phyloP scores from a whole-genome alignment of 1,139 yeast species.

The Geotrichum aggregatum region DNA sequence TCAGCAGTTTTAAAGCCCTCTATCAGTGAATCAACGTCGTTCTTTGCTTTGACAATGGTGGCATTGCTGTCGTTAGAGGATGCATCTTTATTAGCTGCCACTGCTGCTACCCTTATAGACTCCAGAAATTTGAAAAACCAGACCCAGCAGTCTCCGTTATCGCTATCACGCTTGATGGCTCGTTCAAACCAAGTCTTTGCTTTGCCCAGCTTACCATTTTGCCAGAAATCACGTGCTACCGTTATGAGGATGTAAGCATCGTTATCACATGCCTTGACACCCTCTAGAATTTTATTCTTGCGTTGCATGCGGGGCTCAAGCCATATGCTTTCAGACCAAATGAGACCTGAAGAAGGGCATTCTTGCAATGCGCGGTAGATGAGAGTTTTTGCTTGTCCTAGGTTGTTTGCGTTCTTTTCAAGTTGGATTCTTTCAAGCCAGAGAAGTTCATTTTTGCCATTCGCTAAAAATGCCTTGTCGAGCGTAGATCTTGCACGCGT shows the following conservation, averaged over 20 bases:
- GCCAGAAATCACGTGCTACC: slow-evolving; percentile 68
- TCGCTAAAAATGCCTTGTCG: slow-evolving; percentile 60
- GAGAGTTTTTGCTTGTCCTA: slow-evolving; percentile 52
- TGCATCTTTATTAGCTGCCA: too few species aligned
- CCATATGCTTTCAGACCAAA: slow-evolving; percentile 62
- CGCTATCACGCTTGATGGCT: slow-evolving; percentile 52
- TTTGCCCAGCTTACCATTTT: slow-evolving; percentile 58
- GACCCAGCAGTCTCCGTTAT: slow-evolving; percentile 74
- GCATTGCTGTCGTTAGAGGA: too few species aligned
- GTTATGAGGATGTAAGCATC: slow-evolving; percentile 55
- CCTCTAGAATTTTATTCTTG: slow-evolving; percentile 65
- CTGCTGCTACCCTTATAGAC: too few species aligned
- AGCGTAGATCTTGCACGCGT: slow-evolving; percentile 68
- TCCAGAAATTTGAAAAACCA: slow-evolving; percentile 53
- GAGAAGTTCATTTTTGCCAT: slow-evolving; percentile 48
- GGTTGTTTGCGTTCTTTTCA: slow-evolving; percentile 50
- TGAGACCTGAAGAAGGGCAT: slow-evolving; percentile 53
- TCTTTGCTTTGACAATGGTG: slow-evolving; percentile 2
- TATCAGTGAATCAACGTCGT: neutral
- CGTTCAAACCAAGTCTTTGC: slow-evolving; percentile 76
- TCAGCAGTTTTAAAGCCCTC: slow-evolving; percentile 40
- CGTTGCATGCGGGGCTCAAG: slow-evolving; percentile 49
- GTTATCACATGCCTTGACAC: slow-evolving; percentile 63
- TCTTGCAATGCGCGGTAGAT: slow-evolving; percentile 57
- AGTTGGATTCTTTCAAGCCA: slow-evolving; percentile 59